Evolutionary conservation across 2,329 filamentous ascomycete genomes (phyloP), one percentile per base, ranked within the genome.

Genomic region (Sporothrix curviconia): DNA sequence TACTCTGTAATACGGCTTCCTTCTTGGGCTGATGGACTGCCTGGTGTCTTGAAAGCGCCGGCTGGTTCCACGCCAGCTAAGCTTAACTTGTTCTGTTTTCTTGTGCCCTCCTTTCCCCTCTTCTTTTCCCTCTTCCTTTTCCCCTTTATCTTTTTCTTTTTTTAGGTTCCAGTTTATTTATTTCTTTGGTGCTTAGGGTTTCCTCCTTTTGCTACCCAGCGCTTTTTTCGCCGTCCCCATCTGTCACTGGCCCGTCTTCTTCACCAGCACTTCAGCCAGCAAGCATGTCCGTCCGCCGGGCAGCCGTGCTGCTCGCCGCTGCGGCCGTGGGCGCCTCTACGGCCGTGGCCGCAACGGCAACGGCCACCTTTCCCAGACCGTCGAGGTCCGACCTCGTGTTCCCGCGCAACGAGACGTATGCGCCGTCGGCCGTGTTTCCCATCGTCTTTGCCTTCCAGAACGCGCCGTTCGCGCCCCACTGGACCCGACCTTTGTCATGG

Each of bases 371-470:
- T 32, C 55, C 55, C 19, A 28, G 36, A 36, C 40, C 51, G 25
- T 56, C 67, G n/a, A 66, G 69, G 43, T 47, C 69, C 47, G 66
- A 64, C 57, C 30, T 69, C 8, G 58, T 69, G 40, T 70, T 69
- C 59, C 68, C 68, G 1, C 68, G 66, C 57, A 68, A 69, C 61
- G 64, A 64, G 46, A 68, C 66, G 9, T 69, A 69, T 32, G 63
- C 60, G 60, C 66, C 65, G 1, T 56, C 61, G 1, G 42, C 60
- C 12, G 24, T 55, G 3, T 67, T 69, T 53, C 67, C 68, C 50
- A 53, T 69, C 32, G 59, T 70, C 17, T 66, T 68, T 46, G 68
- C 65, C 1, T 32, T 69, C 7, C 64, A 64, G 55, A 68, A 69
- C 55, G 49, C 64, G 28, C 11, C 54, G 19, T 58, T 64, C 15